Conservation (phyloP, 331 rosid species). For the Quercus lobata region DNA sequence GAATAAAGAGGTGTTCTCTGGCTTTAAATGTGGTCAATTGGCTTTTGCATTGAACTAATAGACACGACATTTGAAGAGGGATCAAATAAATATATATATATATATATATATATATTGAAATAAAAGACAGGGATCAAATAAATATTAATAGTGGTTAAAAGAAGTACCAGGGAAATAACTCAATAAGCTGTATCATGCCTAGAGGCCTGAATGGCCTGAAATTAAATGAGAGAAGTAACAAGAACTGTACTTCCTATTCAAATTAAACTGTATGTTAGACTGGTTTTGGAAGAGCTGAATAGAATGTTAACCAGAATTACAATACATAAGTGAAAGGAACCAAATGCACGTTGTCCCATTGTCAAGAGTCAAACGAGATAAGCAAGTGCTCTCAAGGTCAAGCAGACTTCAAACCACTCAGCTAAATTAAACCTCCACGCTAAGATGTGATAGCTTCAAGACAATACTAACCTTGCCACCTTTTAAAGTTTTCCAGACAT, state of each 20-base stretch:
- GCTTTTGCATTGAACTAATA: background rate
- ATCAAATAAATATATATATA: too few species aligned
- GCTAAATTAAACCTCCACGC: background rate
- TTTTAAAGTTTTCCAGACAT: conserved; percentile 74
- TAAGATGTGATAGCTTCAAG: background rate
- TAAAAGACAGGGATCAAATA: background rate
- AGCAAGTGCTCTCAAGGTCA: background rate
- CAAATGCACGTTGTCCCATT: background rate
- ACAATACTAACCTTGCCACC: conserved; percentile 70
- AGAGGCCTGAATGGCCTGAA: background rate
- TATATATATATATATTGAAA: too few species aligned
- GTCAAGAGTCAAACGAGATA: background rate
- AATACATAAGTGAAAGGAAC: background rate
- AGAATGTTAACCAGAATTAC: background rate
- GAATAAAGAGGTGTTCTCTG: background rate
- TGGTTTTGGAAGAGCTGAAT: too few species aligned
- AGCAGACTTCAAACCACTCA: background rate
- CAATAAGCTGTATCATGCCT: background rate
- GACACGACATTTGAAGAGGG: background rate
- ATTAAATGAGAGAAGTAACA: background rate
- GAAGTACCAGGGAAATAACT: background rate
- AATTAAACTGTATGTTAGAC: background rate
- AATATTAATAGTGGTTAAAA: background rate
- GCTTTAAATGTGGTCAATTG: background rate
- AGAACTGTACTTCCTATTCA: background rate